These are phyloP conservation scores for Syzygium syzygioides DNA, from an alignment of 441 rosid genomes.

Conservation along the genomic window DNA sequence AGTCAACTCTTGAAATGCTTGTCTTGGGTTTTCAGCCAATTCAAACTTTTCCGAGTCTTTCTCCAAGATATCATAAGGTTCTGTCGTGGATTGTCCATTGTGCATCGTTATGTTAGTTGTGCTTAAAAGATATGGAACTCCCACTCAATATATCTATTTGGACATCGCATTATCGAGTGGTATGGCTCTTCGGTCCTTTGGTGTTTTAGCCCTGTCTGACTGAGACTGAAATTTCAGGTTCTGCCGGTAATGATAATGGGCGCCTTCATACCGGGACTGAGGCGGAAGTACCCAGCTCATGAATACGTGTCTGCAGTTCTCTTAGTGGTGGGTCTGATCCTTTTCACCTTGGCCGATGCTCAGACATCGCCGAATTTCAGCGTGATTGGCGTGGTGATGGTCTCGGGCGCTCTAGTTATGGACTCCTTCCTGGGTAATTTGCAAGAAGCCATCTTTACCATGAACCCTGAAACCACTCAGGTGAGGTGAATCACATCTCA, in stretches of 20 bases:
- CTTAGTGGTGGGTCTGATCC: constrained; percentile 65
- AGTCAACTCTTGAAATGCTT: neutral
- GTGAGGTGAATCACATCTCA: constrained; percentile 11
- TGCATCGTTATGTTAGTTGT: neutral
- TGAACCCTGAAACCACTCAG: constrained; percentile 91
- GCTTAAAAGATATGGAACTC: neutral
- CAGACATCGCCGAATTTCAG: constrained; percentile 82
- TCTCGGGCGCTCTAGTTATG: constrained; percentile 69
- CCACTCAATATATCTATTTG: neutral
- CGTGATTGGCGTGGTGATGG: constrained; percentile 69
- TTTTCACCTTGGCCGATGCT: constrained; percentile 90
- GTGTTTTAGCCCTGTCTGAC: neutral
- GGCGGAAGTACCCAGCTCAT: constrained; percentile 63
- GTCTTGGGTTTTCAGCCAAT: neutral
- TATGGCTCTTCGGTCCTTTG: neutral
- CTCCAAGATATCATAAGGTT: neutral
- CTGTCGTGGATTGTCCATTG: neutral
- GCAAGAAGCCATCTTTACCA: constrained; percentile 84
- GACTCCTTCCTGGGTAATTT: constrained; percentile 89
- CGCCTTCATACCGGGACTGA: constrained; percentile 75
- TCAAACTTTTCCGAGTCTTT: neutral
- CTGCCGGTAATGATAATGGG: constrained; percentile 95
- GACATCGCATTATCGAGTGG: neutral
- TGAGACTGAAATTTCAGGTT: constrained; percentile 35
- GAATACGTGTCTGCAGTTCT: constrained; percentile 73